Evolutionary conservation across 1,139 yeast species (phyloP), one percentile per base, ranked within the genome.

Genomic region (Saccharomycopsis hybrid): DNA sequence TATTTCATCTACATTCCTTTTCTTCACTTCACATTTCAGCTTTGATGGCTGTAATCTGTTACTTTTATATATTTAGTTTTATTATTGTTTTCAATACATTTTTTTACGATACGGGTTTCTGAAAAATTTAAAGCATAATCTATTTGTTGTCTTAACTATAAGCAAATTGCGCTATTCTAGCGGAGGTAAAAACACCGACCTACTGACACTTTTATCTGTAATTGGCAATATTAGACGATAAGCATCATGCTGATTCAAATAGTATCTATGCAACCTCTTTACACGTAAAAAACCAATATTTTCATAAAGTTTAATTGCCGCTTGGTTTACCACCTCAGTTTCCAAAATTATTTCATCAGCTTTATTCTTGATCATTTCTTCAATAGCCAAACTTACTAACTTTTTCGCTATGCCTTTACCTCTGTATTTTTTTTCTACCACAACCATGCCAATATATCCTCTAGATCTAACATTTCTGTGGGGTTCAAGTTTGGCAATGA

Each of bases 371-470:
- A 74, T 72, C 89, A 92, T 85, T 46, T 75, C 74, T n/a, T 76
- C 76, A 3, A 92, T 75, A 4, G 86, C 78, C 55, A 72, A 62
- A 48, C 73, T 70, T 32, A 90, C 90, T 51, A 92, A 71, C 50
- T 69, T 69, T 57, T 82, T 82, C 3, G 97, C 96, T 45, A 90
- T 84, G 1, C 96, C 96, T 45, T 69, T 70, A 7, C 95, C 90
- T 49, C 98, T 71, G 64, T 75, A 81, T 18, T 67, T 63, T 41
- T 81, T 78, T 52, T 82, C 82, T 30, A 92, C 95, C 0, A 95
- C 96, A 50, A 92, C 69, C 98, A 92, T 92, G 4, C 97, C 98
- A 43, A 92, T 90, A 61, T 92, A 92, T 0, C 98, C 98, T 55
- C 97, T 70, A 59, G 71, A 62, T 53, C 96, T 71, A 8, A 76